Base-by-base conservation (phyloP, 2,329 filamentous ascomycete genomes). In the Exophiala phaeomuriformis region DNA sequence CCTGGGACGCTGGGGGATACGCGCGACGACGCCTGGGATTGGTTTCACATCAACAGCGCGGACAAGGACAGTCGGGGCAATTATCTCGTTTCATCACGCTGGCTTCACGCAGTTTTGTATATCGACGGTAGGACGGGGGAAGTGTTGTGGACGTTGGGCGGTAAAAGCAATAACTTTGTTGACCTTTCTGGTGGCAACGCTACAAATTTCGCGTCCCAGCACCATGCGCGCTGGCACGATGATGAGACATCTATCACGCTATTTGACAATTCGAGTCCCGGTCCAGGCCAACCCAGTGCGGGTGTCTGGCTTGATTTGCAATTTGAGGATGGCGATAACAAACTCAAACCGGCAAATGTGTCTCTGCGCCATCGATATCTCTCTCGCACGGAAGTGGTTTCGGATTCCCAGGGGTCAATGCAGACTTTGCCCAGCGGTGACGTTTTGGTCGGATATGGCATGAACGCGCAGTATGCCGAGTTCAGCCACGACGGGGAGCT, bases 1-100 rank as follows among this genome's bases (percentile, higher is more conserved):
- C 32, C 42, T 10, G 10, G 29, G 27, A 41, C 27, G 19, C 32
- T 37, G 50, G 52, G 44, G 51, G 3, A 29, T 4, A 33, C 35
- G 7, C 33, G 19, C 7, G n/a, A 49, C 3, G 35, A 48, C 9
- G 49, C 75, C 1, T 79, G 72, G 69, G 77, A 80, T 59, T 79
- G 74, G 62, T 78, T 79, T 65, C 77, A 79, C 62, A 74, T 80
- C 63, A 79, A 77, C 64, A 75, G 73, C 39, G 68, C 78, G 50
- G 74, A 76, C 61, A 78, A 78, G 64, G 74, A 77, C 55, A 55
- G 61, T 1, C 64, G 68, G 1, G 75, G 71, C 4, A 71, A 74
- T 49, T 74, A 70, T 37, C 63, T 73, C 2, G 63, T 77, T 36
- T 77, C 72, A 1, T 66, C 69, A 0, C 70, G 74, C 19, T 69